A percentile compares a stretch with the other conserved stretches of the same genome.
Evolutionary conservation across 1,284 basidiomycete genomes (phyloP).

Genomic region (Earliella scabrosa): DNA sequence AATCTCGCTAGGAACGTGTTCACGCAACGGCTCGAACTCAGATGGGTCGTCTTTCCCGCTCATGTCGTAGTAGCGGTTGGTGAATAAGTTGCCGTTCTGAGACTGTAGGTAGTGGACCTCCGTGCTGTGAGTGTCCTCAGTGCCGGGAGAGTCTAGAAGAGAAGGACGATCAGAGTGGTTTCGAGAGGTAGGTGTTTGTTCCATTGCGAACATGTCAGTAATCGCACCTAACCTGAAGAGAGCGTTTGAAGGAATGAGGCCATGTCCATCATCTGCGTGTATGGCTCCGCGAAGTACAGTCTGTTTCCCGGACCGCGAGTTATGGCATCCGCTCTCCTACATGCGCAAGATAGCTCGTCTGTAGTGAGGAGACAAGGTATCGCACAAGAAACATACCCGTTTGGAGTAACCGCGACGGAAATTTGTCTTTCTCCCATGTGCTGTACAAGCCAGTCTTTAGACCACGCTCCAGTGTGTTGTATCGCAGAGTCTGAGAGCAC

Average conservation of each 20-base stretch:
- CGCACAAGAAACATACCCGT: constrained; percentile 59
- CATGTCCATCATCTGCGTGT: constrained; percentile 71
- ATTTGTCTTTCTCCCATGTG: constrained; percentile 59
- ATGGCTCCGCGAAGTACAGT: constrained; percentile 82
- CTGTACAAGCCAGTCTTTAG: constrained; percentile 61
- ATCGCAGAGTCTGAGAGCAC: constrained; percentile 37
- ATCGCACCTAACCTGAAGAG: constrained; percentile 38
- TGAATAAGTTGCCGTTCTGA: constrained; percentile 88
- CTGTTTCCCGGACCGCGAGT: constrained; percentile 55
- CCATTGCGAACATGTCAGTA: too few relatives aligned
- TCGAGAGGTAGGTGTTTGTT: too few relatives aligned
- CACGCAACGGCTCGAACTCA: constrained; percentile 65
- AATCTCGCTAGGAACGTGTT: constrained; percentile 69
- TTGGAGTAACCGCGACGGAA: constrained; percentile 82
- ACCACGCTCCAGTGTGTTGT: constrained; percentile 55
- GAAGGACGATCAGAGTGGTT: too few relatives aligned
- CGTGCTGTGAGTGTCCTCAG: not conserved
- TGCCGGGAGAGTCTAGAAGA: not conserved
- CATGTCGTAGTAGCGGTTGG: constrained; percentile 45
- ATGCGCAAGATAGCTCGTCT: not conserved
- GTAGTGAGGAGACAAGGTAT: not conserved
- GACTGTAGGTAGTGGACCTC: constrained; percentile 84
- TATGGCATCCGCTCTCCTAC: constrained; percentile 81
- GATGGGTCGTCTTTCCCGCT: constrained; percentile 41
- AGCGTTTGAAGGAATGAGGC: constrained; percentile 55